These are phyloP conservation scores for Hermanozyma aechmeae DNA, from an alignment of 805 yeast genomes.

Conservation along the genomic window DNA sequence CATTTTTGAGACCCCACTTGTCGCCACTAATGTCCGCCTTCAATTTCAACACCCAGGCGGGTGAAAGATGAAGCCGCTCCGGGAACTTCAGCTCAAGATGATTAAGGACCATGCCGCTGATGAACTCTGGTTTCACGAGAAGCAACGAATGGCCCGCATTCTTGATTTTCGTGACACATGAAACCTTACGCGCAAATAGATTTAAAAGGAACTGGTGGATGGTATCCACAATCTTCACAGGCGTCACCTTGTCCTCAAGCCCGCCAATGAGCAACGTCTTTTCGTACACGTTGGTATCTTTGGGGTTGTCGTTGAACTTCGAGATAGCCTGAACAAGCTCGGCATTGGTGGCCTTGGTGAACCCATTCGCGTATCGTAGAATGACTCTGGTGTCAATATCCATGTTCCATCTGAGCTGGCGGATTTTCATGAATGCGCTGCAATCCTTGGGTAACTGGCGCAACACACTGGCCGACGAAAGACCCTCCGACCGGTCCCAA, in stretches of 20 bases:
- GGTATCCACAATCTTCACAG: constrained; percentile 26
- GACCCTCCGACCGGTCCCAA: constrained; percentile 55
- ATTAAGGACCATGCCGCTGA: constrained; percentile 52
- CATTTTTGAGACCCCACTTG: constrained; percentile 76
- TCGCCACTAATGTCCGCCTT: constrained; percentile 57
- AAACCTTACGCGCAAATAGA: constrained; percentile 16
- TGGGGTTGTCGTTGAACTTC: constrained; percentile 24
- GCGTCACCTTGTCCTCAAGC: constrained; percentile 46
- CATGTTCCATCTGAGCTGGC: constrained; percentile 65
- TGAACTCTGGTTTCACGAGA: constrained; percentile 52
- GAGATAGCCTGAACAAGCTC: constrained; percentile 36
- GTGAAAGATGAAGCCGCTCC: constrained; percentile 42
- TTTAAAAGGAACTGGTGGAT: constrained; percentile 17
- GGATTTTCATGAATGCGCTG: constrained; percentile 32
- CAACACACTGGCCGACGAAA: constrained; percentile 49
- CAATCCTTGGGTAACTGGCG: constrained; percentile 34
- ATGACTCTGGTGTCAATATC: constrained; percentile 49
- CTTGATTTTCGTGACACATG: constrained; percentile 27
- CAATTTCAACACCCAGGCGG: constrained; percentile 62
- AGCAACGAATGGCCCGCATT: constrained; percentile 60
- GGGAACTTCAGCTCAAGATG: constrained; percentile 44
- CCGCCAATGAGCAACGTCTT: constrained; percentile 55
- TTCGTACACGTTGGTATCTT: constrained; percentile 20
- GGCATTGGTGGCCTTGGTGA: constrained; percentile 29
- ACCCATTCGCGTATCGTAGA: constrained; percentile 44